A percentile compares a stretch with the other conserved stretches of the same genome.
These are phyloP conservation scores for Pouteria glomerata DNA, from an alignment of 148 eudicot species.

Conservation along the genomic window DNA sequence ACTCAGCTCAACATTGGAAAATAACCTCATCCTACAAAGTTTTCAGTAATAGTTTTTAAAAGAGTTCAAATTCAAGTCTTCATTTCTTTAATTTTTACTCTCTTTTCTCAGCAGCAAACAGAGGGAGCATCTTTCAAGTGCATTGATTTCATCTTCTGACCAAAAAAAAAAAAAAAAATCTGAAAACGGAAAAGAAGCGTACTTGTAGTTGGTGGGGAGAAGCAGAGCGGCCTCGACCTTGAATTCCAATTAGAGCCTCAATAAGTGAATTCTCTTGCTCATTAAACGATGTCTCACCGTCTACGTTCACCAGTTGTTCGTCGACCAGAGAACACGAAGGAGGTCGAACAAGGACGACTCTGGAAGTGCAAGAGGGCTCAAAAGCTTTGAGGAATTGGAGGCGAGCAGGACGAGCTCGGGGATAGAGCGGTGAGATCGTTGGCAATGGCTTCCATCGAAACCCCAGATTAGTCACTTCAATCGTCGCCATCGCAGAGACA, in stretches of 20 bases:
- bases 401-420: background rate
- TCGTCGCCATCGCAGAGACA: slow-evolving; percentile 1
- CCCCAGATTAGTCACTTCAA: slow-evolving; percentile 9
- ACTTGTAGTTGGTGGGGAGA: slow-evolving; percentile 69
- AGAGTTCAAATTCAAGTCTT: background rate
- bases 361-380: background rate
- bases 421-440: background rate
- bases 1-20: too few species aligned
- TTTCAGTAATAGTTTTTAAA: too few species aligned
- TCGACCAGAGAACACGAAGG: slow-evolving; percentile 18
- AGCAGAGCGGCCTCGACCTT: slow-evolving; percentile 93
- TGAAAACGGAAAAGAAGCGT: background rate
- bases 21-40: too few species aligned
- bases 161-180: background rate
- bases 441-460: slow-evolving; percentile 6
- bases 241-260: slow-evolving; percentile 75
- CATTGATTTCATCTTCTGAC: background rate
- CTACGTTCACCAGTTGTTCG: slow-evolving; percentile 13
- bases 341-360: background rate
- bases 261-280: slow-evolving; percentile 56
- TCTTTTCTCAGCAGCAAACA: background rate
- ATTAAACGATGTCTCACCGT: slow-evolving; percentile 29
- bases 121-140: background rate
- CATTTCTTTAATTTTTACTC: background rate
- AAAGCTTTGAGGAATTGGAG: background rate